Conservation (phyloP, 2,329 filamentous ascomycete genomes). For the Byssoonygena ceratinophila region DNA sequence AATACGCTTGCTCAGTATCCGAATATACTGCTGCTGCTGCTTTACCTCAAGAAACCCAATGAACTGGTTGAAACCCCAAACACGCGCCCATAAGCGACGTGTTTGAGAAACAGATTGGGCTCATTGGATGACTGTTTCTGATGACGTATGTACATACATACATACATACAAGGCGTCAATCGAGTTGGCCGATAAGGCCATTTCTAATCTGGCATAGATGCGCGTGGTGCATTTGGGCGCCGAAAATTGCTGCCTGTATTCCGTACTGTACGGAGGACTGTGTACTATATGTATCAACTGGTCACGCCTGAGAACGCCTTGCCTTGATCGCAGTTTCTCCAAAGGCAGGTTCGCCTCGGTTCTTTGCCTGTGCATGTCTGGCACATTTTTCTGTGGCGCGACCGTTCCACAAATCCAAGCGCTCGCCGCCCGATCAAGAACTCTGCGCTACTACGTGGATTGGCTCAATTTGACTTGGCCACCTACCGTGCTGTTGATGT, state of each 20-base stretch:
- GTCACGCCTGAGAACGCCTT: not conserved
- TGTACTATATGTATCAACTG: no score
- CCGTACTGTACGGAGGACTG: no score
- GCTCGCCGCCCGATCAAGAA: not conserved
- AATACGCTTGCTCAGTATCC: not conserved
- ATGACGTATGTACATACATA: no score
- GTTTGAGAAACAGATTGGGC: not conserved
- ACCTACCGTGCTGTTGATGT: not conserved
- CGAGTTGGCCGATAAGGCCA: not conserved
- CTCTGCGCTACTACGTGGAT: not conserved
- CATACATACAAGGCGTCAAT: no score
- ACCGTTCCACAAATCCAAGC: not conserved
- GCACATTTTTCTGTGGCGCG: not conserved
- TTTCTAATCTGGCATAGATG: not conserved
- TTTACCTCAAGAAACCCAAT: not conserved
- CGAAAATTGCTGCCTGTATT: not conserved
- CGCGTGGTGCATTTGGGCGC: not conserved
- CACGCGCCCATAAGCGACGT: slow-evolving; percentile 7
- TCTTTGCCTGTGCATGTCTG: not conserved
- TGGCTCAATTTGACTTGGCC: no score
- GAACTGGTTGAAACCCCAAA: not conserved
- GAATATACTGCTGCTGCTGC: no score
- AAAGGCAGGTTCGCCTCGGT: no score
- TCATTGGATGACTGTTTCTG: not conserved
- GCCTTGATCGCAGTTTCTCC: not conserved